Base-by-base conservation (phyloP, 2,329 filamentous ascomycete genomes). In the Fusarium sp. region DNA sequence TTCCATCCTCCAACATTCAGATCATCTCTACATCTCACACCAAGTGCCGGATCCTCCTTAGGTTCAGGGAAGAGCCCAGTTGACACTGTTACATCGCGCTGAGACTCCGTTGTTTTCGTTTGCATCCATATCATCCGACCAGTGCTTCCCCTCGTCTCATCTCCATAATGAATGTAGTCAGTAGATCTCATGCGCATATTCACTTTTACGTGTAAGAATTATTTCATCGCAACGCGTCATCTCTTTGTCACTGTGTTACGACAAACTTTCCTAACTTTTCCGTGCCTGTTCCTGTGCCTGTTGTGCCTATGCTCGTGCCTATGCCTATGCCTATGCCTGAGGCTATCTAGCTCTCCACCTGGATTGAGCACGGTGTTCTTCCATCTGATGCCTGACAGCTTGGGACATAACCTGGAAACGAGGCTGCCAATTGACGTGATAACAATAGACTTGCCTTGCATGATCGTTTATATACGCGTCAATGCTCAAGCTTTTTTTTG, bases 41-140 rank as follows among this genome's bases (percentile, higher is more conserved):
- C 52, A 71, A 69, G 56, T 71, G 57, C 68, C 68, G 68, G 68
- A 71, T 71, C 68, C 61, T 52, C 68, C 35, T 53, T 49, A 35
- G 53, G 52, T 39, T 43, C 68, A 63, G 57, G 65, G 66, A 57
- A 55, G 47, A 71, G 59, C 58, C 68, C 50, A 70, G 54, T 70
- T 52, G 62, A 69, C 26, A 62, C 50, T 56, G 68, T 71, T 71
- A 71, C 68, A 71, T 71, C 68, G 68, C 38, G 44, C 38, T 57
- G 52, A 29, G 33, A 58, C 57, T 57, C 63, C 57, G 44, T 64
- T 64, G 55, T 59, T 56, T 49, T 57, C 29, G 43, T 31, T 35
- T 31, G 24, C 50, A 41, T 53, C 49, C 39, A 29, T 56, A 63
- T 64, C 41, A 57, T 69, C 60, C 63, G 57, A 48, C 55, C 62